phyloP scores from a whole-genome alignment of 169 alveolate genomes.

The Ichthyophthirius multifiliis region DNA sequence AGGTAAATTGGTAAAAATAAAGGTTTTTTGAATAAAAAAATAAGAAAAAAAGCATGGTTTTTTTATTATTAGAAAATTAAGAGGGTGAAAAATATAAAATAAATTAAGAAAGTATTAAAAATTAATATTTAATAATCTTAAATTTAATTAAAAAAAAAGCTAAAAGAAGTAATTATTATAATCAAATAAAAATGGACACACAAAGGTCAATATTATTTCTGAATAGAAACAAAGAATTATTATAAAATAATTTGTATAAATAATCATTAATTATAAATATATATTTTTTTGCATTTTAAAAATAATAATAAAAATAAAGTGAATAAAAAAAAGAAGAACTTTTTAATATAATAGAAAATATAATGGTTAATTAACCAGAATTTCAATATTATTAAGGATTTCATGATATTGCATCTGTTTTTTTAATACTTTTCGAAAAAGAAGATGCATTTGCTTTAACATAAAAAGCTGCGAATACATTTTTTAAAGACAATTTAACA shows the following conservation, averaged over 20 bases:
- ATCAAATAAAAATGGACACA: not conserved
- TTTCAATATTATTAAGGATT: constrained; percentile 50
- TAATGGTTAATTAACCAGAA: constrained; percentile 6
- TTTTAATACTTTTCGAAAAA: constrained; percentile 29
- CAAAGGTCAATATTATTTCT: constrained; percentile 6
- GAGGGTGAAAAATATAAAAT: not conserved
- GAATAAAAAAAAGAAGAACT: not conserved
- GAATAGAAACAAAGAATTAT: not conserved
- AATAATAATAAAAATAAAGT: not conserved
- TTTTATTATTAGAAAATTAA: not conserved
- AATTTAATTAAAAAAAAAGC: not conserved
- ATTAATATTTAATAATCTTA: not conserved
- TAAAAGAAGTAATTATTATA: not conserved
- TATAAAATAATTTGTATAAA: not conserved
- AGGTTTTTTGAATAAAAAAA: constrained; percentile 6
- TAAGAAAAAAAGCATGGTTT: not conserved
- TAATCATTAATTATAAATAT: too few relatives aligned
- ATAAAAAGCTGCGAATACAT: constrained; percentile 19
- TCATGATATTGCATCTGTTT: constrained; percentile 51
- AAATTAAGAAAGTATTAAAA: not conserved
- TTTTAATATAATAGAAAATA: not conserved
- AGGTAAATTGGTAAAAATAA: not conserved
- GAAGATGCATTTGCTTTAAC: constrained; percentile 36
- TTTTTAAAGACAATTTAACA: too few relatives aligned
- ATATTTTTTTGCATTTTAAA: too few relatives aligned